Evolutionary conservation across 306 rosid genomes (phyloP), one percentile per base, ranked within the genome.

Genomic region (Castanospermum australe): DNA sequence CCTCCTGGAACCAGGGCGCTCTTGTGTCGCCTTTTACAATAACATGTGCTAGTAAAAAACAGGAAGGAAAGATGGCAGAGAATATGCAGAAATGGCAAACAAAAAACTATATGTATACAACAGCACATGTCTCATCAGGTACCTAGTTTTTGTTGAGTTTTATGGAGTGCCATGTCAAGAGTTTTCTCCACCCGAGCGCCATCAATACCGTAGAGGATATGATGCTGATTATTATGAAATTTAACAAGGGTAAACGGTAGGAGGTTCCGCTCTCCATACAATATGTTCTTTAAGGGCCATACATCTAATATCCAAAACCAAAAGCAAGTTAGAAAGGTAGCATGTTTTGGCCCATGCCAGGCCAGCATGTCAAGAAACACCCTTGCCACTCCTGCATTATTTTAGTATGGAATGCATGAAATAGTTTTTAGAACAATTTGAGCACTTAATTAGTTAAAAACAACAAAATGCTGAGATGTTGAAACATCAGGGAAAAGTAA

Each of bases 171-270:
- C 92, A 92, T 71, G 92, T 95, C 98, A 41, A 95, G 95, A 82
- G 92, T 95, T 89, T 95, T 95, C 87, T 95, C 99, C 36, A 48
- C 97, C 33, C 99, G 92, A 47, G 99, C 99, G 56, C 97, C 99
- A 81, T 95, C 99, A 14, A 95, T 77, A 47, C 97, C 97, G 97
- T 92, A 79, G 11, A 30, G 17, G 45, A 69, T 51, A 44, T 25
- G 28, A 42, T 36, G 66, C 73, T 76, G 69, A 62, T 78, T 80
- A 77, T 60, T n/a, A 61, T 56, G 15, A 70, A 41, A 78, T 42
- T 56, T n/a, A 67, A 11, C 21, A 24, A 15, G 50, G 66, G 39
- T 36, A 21, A 57, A 47, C 33, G 7, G 25, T 51, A 47, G 13
- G 2, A 17, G 24, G 39, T 15, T 2, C 65, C 2, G 6, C 44